These are phyloP conservation scores for Pterocarpus macrocarpus DNA, from an alignment of 306 rosid genomes.

Conservation along the genomic window DNA sequence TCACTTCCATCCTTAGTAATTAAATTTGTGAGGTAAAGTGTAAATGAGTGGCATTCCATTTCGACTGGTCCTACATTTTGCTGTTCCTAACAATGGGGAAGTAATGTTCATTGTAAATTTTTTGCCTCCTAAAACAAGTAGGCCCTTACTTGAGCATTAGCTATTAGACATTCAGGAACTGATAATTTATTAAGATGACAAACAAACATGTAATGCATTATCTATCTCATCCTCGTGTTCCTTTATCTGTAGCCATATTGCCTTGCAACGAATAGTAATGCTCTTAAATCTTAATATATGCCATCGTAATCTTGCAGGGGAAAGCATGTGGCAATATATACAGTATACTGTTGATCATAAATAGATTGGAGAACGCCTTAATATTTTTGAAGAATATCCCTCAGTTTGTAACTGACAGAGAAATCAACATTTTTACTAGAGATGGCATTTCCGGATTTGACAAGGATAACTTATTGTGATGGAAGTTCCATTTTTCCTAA, in stretches of 20 bases:
- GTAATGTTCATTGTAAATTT: neutral
- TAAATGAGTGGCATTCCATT: slow-evolving; percentile 9
- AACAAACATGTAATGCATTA: neutral
- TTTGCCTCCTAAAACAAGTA: slow-evolving; percentile 29
- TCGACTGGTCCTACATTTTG: neutral
- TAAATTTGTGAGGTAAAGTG: neutral
- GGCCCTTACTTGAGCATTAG: neutral
- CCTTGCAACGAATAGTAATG: neutral
- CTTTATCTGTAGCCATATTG: slow-evolving; percentile 7
- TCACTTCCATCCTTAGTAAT: slow-evolving; percentile 9
- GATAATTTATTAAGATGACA: slow-evolving; percentile 3
- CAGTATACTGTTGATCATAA: slow-evolving; percentile 35
- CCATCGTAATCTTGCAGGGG: slow-evolving; percentile 46
- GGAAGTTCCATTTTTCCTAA: slow-evolving; percentile 22
- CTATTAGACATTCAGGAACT: slow-evolving; percentile 27
- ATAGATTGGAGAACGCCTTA: slow-evolving; percentile 37
- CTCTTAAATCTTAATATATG: slow-evolving; percentile 30
- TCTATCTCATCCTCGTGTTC: slow-evolving; percentile 21
- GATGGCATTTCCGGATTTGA: slow-evolving; percentile 37
- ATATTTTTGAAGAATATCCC: slow-evolving; percentile 28
- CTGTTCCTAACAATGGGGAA: neutral
- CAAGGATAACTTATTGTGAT: slow-evolving; percentile 25
- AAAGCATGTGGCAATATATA: slow-evolving; percentile 43
- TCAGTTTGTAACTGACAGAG: slow-evolving; percentile 16
- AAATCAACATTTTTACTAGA: slow-evolving; percentile 14